These are phyloP conservation scores for Niebla homalea DNA, from an alignment of 495 filamentous ascomycete species.

Conservation along the genomic window DNA sequence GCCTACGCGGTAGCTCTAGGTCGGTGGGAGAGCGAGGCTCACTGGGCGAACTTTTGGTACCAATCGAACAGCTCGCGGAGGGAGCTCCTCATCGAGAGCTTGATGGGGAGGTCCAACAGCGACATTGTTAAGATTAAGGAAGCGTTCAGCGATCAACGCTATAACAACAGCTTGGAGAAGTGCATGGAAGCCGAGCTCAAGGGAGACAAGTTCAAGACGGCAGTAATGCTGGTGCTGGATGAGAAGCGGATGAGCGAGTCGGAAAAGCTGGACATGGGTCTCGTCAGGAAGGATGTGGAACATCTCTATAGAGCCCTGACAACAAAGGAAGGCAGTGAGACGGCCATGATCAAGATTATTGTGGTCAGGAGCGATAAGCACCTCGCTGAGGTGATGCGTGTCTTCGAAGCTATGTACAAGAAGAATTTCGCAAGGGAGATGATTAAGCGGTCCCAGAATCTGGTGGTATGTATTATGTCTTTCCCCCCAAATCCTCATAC, in stretches of 20 bases:
- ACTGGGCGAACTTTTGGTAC: conserved; percentile 99
- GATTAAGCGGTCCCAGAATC: conserved; percentile 74
- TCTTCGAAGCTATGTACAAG: conserved; percentile 55
- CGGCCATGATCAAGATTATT: conserved; percentile 77
- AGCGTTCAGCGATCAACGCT: conserved; percentile 86
- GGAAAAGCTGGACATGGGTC: conserved; percentile 38
- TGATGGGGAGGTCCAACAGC: conserved; percentile 77
- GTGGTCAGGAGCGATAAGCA: conserved; percentile 67
- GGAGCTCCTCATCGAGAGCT: conserved; percentile 79
- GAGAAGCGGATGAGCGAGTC: conserved; percentile 70
- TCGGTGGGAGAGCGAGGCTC: conserved; percentile 84
- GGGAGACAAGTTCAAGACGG: conserved; percentile 87
- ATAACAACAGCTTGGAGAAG: conserved; percentile 62
- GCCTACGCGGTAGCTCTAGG: conserved; percentile 85
- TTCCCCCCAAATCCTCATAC: conserved; percentile 1
- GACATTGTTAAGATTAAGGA: conserved; percentile 87
- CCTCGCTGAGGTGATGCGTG: conserved; percentile 60
- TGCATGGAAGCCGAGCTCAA: conserved; percentile 88
- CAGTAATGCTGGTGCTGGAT: conserved; percentile 73
- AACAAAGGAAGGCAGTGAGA: conserved; percentile 73
- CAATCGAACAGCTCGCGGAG: conserved; percentile 72
- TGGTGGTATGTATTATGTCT: conserved; percentile 55
- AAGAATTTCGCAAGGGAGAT: conserved; percentile 80
- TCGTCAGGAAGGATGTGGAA: conserved; percentile 58
- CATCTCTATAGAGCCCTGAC: conserved; percentile 56